These are phyloP conservation scores for Davidsoniella neocaledoniae DNA, from an alignment of 2,329 filamentous ascomycete species.

Conservation along the genomic window DNA sequence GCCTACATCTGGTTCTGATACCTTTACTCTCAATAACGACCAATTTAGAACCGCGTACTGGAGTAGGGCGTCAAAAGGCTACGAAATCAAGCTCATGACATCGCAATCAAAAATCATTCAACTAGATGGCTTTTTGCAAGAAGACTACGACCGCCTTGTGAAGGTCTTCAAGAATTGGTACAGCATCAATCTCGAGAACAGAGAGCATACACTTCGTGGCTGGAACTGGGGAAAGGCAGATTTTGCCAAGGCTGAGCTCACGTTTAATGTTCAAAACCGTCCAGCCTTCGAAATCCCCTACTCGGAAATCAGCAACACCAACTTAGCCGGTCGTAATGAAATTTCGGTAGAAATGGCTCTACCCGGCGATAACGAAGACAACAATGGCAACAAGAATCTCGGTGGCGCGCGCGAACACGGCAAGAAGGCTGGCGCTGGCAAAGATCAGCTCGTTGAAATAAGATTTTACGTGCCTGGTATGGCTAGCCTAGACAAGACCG, in stretches of 20 bases:
- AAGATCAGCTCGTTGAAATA: conserved; percentile 95
- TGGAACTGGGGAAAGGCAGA: conserved; percentile 99
- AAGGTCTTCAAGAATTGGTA: conserved; percentile 99
- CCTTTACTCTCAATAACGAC: conserved; percentile 78
- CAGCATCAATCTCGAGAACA: conserved; percentile 77
- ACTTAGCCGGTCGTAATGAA: conserved; percentile 92
- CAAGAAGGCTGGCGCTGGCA: conserved; percentile 75
- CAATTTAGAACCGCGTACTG: conserved; percentile 82
- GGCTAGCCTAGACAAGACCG: conserved; percentile 55
- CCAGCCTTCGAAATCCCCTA: conserved; percentile 96
- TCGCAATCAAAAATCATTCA: conserved; percentile 76
- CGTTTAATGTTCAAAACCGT: conserved; percentile 93
- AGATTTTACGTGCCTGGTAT: conserved; percentile 95
- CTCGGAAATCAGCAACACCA: conserved; percentile 94
- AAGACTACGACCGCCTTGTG: conserved; percentile 79
- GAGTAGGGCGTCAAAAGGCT: conserved; percentile 84
- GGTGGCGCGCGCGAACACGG: conserved; percentile 61
- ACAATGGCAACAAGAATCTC: conserved; percentile 49
- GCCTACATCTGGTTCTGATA: conserved; percentile 68
- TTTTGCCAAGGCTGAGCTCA: conserved; percentile 84
- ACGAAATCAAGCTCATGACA: conserved; percentile 81
- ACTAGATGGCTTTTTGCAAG: conserved; percentile 85
- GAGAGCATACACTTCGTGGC: conserved; percentile 84
- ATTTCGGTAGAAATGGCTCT: conserved; percentile 88
- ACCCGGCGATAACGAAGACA: conserved; percentile 52